Evolutionary conservation across 495 filamentous ascomycete genomes (phyloP).

Genomic region (Tuber aestivum): DNA sequence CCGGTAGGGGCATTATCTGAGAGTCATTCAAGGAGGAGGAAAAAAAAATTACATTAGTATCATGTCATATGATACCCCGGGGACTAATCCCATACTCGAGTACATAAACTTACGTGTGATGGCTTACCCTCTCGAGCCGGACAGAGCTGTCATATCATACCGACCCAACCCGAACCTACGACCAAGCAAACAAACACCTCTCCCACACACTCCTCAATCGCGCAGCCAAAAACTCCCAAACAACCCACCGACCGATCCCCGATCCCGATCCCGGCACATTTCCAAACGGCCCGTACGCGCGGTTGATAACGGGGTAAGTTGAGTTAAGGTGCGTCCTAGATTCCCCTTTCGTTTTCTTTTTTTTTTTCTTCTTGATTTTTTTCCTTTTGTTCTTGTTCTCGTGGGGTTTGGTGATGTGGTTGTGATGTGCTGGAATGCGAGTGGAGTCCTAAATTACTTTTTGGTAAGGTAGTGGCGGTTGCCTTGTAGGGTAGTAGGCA

Average conservation of each 20-base stretch:
- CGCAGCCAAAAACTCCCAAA: neutral
- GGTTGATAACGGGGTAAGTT: neutral
- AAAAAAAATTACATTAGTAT: too few relatives aligned
- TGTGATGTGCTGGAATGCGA: neutral
- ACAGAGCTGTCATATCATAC: neutral
- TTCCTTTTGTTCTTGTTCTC: neutral
- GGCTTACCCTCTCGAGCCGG: neutral
- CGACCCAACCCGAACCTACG: neutral
- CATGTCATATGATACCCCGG: too few relatives aligned
- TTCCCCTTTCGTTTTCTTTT: neutral
- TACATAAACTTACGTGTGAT: too few relatives aligned
- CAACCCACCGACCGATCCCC: neutral
- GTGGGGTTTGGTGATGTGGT: neutral
- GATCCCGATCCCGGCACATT: conserved; percentile 3
- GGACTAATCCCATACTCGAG: too few relatives aligned
- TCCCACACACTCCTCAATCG: neutral
- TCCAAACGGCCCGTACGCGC: neutral
- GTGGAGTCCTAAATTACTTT: neutral
- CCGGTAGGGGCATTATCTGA: too few relatives aligned
- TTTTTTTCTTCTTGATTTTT: neutral
- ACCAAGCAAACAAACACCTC: neutral
- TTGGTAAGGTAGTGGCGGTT: too few relatives aligned
- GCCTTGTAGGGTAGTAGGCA: neutral
- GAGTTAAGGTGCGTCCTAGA: neutral
- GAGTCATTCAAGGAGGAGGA: too few relatives aligned